These are phyloP conservation scores for Cystobasidium slooffiae DNA, from an alignment of 1,284 basidiomycete species.

Conservation along the genomic window DNA sequence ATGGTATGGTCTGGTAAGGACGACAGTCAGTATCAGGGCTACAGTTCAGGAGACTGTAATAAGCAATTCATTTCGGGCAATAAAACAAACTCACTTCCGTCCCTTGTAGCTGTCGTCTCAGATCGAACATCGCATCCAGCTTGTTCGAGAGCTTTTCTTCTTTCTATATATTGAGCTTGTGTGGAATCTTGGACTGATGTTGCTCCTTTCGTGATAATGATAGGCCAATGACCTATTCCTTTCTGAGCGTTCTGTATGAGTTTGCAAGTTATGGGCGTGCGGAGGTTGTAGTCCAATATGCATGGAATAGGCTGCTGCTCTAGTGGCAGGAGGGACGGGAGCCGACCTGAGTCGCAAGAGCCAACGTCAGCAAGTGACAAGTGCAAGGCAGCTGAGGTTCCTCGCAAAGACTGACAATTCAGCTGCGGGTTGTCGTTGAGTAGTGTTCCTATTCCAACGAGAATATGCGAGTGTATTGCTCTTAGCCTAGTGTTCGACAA, in stretches of 20 bases:
- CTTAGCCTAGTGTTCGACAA: conserved; percentile 65
- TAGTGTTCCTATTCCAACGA: conserved; percentile 88
- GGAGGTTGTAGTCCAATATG: conserved; percentile 77
- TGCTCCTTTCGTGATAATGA: conserved; percentile 63
- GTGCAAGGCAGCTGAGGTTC: conserved; percentile 57
- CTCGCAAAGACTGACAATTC: conserved; percentile 68
- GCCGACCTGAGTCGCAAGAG: conserved; percentile 64
- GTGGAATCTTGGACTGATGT: conserved; percentile 27
- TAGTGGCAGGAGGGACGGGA: conserved; percentile 56
- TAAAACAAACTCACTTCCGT: conserved; percentile 59
- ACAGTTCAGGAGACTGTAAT: not conserved
- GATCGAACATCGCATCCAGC: conserved; percentile 65
- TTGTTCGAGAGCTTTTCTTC: conserved; percentile 52
- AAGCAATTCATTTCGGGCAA: too few species aligned
- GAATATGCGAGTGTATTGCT: conserved; percentile 85
- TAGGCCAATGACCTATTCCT: conserved; percentile 71
- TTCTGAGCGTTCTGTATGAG: conserved; percentile 70
- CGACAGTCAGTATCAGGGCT: not conserved
- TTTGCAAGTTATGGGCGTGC: conserved; percentile 70
- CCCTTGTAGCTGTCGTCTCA: not conserved
- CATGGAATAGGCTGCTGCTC: conserved; percentile 72
- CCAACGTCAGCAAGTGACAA: too few species aligned
- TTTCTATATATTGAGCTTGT: conserved; percentile 49
- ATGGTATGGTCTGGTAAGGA: too few species aligned
- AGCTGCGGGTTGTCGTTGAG: conserved; percentile 91